phyloP scores from a whole-genome alignment of 1,284 basidiomycete species.

The Heimioporus punctisporus region DNA sequence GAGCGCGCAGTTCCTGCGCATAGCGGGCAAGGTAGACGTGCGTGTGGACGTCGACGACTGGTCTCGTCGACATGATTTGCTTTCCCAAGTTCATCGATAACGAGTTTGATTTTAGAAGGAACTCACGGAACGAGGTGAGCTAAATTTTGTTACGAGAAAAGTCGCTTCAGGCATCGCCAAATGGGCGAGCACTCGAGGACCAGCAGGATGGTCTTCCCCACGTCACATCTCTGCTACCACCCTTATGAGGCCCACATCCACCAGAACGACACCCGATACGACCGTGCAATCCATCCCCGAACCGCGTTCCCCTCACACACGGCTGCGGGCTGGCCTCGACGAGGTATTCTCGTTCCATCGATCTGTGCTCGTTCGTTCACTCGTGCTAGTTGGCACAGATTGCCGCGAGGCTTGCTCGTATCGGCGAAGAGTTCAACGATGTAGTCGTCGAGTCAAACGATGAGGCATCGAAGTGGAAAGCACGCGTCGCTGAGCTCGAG shows the following conservation, averaged over 20 bases:
- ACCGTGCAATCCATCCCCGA: not conserved
- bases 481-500: constrained; percentile 36
- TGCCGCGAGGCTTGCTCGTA: constrained; percentile 22
- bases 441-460: constrained; percentile 28
- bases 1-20: constrained; percentile 61
- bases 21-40: constrained; percentile 84
- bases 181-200: too few species aligned
- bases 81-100: constrained; percentile 33
- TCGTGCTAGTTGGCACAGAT: constrained; percentile 24
- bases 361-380: not conserved
- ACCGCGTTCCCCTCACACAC: constrained; percentile 18
- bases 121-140: constrained; percentile 12
- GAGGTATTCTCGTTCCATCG: constrained; percentile 18
- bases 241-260: not conserved
- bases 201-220: constrained; percentile 10
- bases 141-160: constrained; percentile 15
- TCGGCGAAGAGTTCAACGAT: constrained; percentile 36
- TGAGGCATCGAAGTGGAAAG: constrained; percentile 25
- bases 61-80: constrained; percentile 25
- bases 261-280: constrained; percentile 5
- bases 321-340: constrained; percentile 24
- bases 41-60: constrained; percentile 79
- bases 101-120: constrained; percentile 15
- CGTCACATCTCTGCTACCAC: not conserved
- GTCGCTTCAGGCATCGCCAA: not conserved